Conservation (phyloP, 345 rosid species). For the Turnera subulata region DNA sequence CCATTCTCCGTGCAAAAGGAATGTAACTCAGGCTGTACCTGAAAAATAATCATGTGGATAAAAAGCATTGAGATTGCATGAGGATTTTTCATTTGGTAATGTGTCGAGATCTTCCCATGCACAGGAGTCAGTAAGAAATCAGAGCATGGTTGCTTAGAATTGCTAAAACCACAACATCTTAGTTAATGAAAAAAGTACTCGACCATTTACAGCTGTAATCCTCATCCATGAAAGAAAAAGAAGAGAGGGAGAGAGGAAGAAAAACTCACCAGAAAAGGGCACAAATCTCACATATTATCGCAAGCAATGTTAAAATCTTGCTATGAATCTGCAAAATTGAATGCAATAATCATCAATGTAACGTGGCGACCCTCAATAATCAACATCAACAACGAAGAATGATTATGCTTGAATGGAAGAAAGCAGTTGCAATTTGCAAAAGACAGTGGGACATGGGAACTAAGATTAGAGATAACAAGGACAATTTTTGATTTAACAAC, state of each 20-base stretch:
- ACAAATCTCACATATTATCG: slow-evolving; percentile 75
- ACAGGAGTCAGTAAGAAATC: background rate
- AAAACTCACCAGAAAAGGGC: slow-evolving; percentile 79
- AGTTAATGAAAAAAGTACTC: background rate
- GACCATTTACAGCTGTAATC: no score
- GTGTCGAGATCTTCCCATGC: background rate
- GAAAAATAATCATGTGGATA: slow-evolving; percentile 27
- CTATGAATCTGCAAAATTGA: slow-evolving; percentile 61
- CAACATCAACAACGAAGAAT: background rate
- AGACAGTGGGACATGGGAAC: no score
- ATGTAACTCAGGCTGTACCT: slow-evolving; percentile 93
- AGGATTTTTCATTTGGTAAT: background rate
- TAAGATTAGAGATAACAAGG: background rate
- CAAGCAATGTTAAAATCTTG: slow-evolving; percentile 69
- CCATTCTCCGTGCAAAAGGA: slow-evolving; percentile 81
- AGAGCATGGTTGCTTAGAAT: background rate
- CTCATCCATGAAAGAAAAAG: no score
- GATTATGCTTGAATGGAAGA: background rate
- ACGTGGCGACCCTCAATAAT: background rate
- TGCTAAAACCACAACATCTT: no score
- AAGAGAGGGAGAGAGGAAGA: no score
- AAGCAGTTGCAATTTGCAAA: no score
- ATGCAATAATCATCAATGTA: background rate
- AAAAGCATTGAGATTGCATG: background rate
- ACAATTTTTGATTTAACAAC: no score